A percentile compares a stretch with the other conserved stretches of the same genome.
Evolutionary conservation across 1,284 basidiomycete species (phyloP).

Genomic region (Irpex lacteus): DNA sequence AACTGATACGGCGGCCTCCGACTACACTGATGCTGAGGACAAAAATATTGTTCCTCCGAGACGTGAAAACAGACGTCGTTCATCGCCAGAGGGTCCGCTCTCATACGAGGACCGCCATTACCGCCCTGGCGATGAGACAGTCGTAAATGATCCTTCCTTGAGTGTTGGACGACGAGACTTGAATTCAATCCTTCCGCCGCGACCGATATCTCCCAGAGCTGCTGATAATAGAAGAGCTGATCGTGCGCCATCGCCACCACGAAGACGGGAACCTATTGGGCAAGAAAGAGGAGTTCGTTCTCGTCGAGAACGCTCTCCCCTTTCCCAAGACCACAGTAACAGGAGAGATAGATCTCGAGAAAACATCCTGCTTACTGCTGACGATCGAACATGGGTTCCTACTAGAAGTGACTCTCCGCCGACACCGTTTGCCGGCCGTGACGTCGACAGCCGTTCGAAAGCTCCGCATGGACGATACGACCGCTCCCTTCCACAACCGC

Average conservation of each 20-base stretch:
- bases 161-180: conserved; percentile 16
- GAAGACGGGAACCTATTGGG: conserved; percentile 11
- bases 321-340: conserved; percentile 13
- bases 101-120: conserved; percentile 65
- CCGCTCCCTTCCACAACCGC: conserved; percentile 16
- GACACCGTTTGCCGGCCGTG: conserved; percentile 19
- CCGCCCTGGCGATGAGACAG: conserved; percentile 39
- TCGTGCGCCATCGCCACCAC: conserved; percentile 20
- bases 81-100: conserved; percentile 31
- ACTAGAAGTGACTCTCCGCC: conserved; percentile 15
- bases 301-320: conserved; percentile 20
- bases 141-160: conserved; percentile 4
- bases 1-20: conserved; percentile 16
- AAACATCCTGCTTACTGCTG: conserved; percentile 11
- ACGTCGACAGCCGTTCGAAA: conserved; percentile 19
- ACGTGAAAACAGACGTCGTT: conserved; percentile 13
- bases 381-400: conserved; percentile 19
- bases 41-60: conserved; percentile 6
- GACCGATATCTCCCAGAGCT: conserved; percentile 15
- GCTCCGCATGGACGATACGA: conserved; percentile 18
- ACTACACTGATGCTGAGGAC: conserved; percentile 11
- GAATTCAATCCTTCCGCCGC: conserved; percentile 13
- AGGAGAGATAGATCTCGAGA: conserved; percentile 18
- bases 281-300: conserved; percentile 14
- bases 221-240: conserved; percentile 15